Conservation (phyloP, 208 protist species). For the Crithidia sp. region DNA sequence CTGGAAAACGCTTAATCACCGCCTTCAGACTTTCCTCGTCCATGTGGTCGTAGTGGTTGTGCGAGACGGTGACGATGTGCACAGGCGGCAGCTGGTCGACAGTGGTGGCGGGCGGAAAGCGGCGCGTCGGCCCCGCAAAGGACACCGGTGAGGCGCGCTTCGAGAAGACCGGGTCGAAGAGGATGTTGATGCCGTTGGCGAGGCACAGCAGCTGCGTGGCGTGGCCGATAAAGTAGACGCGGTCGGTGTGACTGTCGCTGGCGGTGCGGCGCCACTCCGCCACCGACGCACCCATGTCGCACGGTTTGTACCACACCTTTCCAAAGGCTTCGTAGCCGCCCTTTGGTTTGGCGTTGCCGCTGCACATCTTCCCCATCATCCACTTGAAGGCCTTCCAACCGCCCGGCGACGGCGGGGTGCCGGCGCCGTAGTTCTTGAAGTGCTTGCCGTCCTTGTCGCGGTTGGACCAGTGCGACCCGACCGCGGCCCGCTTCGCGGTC, state of each 20-base stretch:
- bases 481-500: slow-evolving; percentile 22
- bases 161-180: slow-evolving; percentile 88
- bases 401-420: not conserved
- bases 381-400: slow-evolving; percentile 14
- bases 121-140: slow-evolving; percentile 53
- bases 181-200: slow-evolving; percentile 55
- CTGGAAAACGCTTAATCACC: slow-evolving; percentile 45
- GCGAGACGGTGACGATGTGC: slow-evolving; percentile 79
- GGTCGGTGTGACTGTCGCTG: slow-evolving; percentile 24
- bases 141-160: slow-evolving; percentile 62
- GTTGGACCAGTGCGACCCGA: slow-evolving; percentile 56
- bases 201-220: slow-evolving; percentile 78
- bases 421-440: slow-evolving; percentile 62
- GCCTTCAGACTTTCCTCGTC: slow-evolving; percentile 43
- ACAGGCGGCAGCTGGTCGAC: slow-evolving; percentile 66
- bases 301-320: slow-evolving; percentile 40
- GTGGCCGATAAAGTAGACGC: slow-evolving; percentile 85
- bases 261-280: slow-evolving; percentile 26
- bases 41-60: slow-evolving; percentile 93
- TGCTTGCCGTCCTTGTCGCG: slow-evolving; percentile 41
- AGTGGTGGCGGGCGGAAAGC: slow-evolving; percentile 39
- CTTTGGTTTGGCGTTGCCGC: slow-evolving; percentile 29
- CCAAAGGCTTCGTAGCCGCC: slow-evolving; percentile 55
- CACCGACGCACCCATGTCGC: slow-evolving; percentile 40
- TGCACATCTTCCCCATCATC: slow-evolving; percentile 14